Evolutionary conservation across 2,329 filamentous ascomycete species (phyloP).

Genomic region (Alternaria alternata): DNA sequence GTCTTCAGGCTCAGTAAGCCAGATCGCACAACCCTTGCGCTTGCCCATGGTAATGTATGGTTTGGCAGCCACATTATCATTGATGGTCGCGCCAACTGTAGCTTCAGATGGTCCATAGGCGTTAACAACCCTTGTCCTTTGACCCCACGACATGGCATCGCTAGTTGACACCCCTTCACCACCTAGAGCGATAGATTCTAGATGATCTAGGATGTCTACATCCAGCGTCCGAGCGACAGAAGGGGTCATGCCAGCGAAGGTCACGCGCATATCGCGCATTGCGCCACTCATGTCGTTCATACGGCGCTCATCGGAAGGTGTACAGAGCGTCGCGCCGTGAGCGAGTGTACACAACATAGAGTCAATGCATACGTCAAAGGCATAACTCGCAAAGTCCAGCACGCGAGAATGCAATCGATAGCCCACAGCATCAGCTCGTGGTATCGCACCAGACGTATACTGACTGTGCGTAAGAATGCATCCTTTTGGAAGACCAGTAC

Average conservation of each 20-base stretch:
- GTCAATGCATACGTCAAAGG: slow-evolving; percentile 50
- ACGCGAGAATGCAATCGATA: slow-evolving; percentile 46
- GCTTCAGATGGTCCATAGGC: slow-evolving; percentile 50
- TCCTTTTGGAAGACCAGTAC: slow-evolving; percentile 47
- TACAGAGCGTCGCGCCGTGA: slow-evolving; percentile 47
- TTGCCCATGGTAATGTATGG: slow-evolving; percentile 50
- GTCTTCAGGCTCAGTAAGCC: slow-evolving; percentile 54
- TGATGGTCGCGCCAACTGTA: slow-evolving; percentile 47
- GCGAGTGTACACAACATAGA: slow-evolving; percentile 48
- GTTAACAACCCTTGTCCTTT: slow-evolving; percentile 46
- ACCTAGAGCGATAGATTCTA: slow-evolving; percentile 55
- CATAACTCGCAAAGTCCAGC: slow-evolving; percentile 49
- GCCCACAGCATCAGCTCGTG: slow-evolving; percentile 44
- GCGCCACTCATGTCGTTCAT: slow-evolving; percentile 57
- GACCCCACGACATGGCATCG: slow-evolving; percentile 55
- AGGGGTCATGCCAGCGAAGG: slow-evolving; percentile 48
- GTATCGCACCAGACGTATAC: slow-evolving; percentile 47
- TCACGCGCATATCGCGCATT: slow-evolving; percentile 47
- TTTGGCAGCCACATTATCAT: slow-evolving; percentile 37
- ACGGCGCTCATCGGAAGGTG: slow-evolving; percentile 56
- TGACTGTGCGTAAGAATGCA: slow-evolving; percentile 47
- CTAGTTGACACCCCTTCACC: slow-evolving; percentile 50
- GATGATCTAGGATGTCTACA: slow-evolving; percentile 48
- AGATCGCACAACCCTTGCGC: slow-evolving; percentile 45
- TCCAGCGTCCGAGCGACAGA: slow-evolving; percentile 49